Evolutionary conservation across 495 filamentous ascomycete species (phyloP), one percentile per base, ranked within the genome.

Genomic region (Penicillium angulare): DNA sequence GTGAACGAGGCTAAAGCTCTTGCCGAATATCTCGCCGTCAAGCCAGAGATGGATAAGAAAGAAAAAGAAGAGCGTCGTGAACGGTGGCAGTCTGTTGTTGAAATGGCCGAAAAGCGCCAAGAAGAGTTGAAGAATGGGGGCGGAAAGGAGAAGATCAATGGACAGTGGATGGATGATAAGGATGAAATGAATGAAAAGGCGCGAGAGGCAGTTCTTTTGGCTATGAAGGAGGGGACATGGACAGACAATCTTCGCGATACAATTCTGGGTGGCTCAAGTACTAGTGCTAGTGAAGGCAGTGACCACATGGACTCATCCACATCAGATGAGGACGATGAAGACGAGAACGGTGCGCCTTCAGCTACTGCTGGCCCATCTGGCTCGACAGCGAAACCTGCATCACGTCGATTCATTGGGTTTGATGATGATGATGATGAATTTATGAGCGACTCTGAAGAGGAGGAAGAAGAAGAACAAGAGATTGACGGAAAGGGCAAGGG

Each of bases 21-120:
- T 24, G 92, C 95, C 0, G 92, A 97, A 65, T 97, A 95, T 63
- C 79, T 97, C 2, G 91, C 93, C 10, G 84, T 93, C 46, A 97
- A 97, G 64, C 93, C 95, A 0, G 93, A 96, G 49, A 96, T 97
- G 91, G 93, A 96, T 49, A 83, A 84, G 59, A 87, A 86, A 61
- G 92, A 96, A 64, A 90, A 90, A 50, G 91, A 95, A 63, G 86
- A 86, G 66, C 80, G 89, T 35, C 75, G 85, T 38, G 80, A 85
- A 65, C 68, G 90, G 38, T 96, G 90, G 88, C 81, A 92, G 66
- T 79, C 88, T 50, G 84, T 97, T 22, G 85, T 96, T 29, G 89
- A 90, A 17, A 74, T 84, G 43, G 85, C 91, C 1, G 92, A 97
- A 61, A 79, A 81, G 45, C 85, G 81, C 52, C 83, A 92, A 59